Base-by-base conservation (phyloP, 176 grass and related monocot species). In the Hordeum marinum region DNA sequence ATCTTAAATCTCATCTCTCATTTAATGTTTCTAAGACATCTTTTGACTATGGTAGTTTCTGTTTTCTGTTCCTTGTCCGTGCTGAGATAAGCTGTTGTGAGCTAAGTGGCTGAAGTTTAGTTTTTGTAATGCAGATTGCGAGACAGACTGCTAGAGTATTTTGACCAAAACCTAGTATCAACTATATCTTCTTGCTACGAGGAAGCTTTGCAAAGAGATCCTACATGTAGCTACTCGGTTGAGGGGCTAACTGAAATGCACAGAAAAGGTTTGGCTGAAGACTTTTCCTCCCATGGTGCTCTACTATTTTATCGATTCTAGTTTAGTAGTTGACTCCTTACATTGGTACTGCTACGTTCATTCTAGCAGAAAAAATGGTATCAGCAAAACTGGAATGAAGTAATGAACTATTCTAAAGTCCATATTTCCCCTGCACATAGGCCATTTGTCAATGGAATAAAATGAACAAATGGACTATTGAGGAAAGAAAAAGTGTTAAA, bases 211-310 rank as follows among this genome's bases (percentile, higher is more conserved):
- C 85, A 60, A 90, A 90, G 79, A 78, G 93, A 94, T 87, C 79
- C 93, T 57, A 78, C 87, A 54, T 88, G 88, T 45, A 92, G 66
- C 63, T 71, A 84, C 79, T 88, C 88, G 15, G 73, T 94, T 78
- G 76, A 94, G 62, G 88, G 76, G 80, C 88, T 94, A 90, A 90
- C 80, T 60, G 90, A 77, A 88, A 88, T 94, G 70, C 90, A 94
- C 59, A 90, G 83, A 84, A 92, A 79, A 90, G 90, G 93, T 94
- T 78, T 72, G 7, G 11, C 37, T 80, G 11, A 76, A 58, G 55
- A 29, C 12, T 62, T 40, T 57, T 67, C 42, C 45, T 83, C 42
- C 43, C 3, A 8, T 5, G 72, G 45, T 69, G n/a, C 71, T 82
- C 50, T 77, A 40, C 78, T 81, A 21, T 75, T 90, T 77, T 21